phyloP scores from a whole-genome alignment of 2,329 filamentous ascomycete genomes.

The Ceratocystiopsis brevicomis region DNA sequence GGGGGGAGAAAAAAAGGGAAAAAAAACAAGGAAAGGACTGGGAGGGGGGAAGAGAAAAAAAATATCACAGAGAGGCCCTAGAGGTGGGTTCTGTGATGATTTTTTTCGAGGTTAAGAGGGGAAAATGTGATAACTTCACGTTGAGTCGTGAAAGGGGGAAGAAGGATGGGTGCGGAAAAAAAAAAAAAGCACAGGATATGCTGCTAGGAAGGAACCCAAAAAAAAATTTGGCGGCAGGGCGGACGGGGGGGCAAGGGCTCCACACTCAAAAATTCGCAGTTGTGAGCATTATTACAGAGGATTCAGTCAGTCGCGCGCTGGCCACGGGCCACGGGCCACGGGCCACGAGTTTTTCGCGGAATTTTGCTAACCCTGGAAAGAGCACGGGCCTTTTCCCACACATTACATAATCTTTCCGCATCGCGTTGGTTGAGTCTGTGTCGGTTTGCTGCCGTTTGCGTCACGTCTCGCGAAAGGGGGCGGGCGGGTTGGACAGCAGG shows the following conservation, averaged over 20 bases:
- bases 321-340: too few species aligned
- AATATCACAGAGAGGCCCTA: constrained; percentile 6
- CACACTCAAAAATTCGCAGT: constrained; percentile 3
- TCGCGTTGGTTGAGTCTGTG: too few species aligned
- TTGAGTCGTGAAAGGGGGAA: constrained; percentile 6
- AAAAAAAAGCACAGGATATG: not conserved
- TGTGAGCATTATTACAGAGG: not conserved
- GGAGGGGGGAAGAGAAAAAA: constrained; percentile 2
- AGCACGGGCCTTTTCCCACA: not conserved
- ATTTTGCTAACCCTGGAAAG: too few species aligned
- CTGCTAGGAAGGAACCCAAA: not conserved
- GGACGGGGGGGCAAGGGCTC: not conserved
- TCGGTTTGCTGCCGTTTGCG: too few species aligned
- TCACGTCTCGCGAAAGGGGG: too few species aligned
- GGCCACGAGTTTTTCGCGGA: too few species aligned
- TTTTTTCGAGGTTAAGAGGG: constrained; percentile 3
- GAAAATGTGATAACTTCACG: constrained; percentile 5
- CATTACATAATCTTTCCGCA: not conserved
- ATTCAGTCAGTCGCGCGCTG: not conserved
- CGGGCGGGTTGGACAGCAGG: too few species aligned
- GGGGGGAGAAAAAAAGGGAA: not conserved
- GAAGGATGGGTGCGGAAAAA: not conserved
- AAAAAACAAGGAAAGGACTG: not conserved
- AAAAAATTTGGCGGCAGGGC: constrained; percentile 5
- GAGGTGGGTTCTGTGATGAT: constrained; percentile 7